phyloP scores from a whole-genome alignment of 768 basidiomycete species.

The Lactarius psammicola region DNA sequence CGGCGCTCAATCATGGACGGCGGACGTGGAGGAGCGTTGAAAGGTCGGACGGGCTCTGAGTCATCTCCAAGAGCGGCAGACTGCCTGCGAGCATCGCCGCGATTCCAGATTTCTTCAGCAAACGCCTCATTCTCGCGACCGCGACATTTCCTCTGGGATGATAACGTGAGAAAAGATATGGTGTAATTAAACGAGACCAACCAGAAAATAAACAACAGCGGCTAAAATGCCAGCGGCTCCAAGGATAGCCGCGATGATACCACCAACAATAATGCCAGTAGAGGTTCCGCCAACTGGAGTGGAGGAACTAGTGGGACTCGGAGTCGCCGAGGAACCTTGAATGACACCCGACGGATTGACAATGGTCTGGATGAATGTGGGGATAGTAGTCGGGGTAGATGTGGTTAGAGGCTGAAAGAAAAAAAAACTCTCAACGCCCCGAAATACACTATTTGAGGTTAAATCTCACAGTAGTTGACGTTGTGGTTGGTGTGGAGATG shows the following conservation, averaged over 20 bases:
- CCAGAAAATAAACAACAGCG: constrained; percentile 39
- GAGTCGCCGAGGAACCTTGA: constrained; percentile 9
- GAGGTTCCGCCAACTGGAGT: constrained; percentile 16
- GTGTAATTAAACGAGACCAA: constrained; percentile 29
- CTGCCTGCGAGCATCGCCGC: constrained; percentile 58
- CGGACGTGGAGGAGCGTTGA: constrained; percentile 47
- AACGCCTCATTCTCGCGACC: constrained; percentile 35
- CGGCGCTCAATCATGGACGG: constrained; percentile 64
- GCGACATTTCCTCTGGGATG: constrained; percentile 33
- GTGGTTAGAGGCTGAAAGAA: background rate
- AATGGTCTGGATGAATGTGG: constrained; percentile 12
- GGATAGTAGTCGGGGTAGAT: background rate
- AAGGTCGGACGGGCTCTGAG: constrained; percentile 36
- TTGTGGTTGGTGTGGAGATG: background rate
- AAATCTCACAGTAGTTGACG: constrained; percentile 5
- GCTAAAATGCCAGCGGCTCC: constrained; percentile 36
- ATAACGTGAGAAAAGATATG: background rate
- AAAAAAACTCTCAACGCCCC: background rate
- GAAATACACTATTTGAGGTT: background rate
- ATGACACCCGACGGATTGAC: background rate
- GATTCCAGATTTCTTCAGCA: constrained; percentile 44
- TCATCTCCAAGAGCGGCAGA: constrained; percentile 56
- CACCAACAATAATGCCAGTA: constrained; percentile 37
- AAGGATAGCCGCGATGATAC: constrained; percentile 38
- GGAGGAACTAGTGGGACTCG: constrained; percentile 13